phyloP scores from a whole-genome alignment of 805 yeast species.

The Ogataea salicorniae region DNA sequence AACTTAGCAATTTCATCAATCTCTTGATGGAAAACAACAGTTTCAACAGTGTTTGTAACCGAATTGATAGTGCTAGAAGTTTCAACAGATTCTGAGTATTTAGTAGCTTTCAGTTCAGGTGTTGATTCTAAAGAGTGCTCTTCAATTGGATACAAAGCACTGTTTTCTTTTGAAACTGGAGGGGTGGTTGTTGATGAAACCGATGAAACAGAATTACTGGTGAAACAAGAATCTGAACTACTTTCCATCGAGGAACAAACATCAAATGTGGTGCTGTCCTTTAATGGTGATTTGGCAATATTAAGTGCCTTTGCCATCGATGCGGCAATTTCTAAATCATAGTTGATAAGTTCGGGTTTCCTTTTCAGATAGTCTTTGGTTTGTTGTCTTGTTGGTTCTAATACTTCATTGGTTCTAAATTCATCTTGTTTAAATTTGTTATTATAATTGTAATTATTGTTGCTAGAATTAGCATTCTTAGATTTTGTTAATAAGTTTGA shows the following conservation, averaged over 20 bases:
- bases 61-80: neutral
- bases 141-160: conserved; percentile 21
- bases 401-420: no score
- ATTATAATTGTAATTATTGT: conserved; percentile 3
- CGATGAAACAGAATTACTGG: conserved; percentile 26
- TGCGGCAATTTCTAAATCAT: conserved; percentile 41
- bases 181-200: conserved; percentile 26
- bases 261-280: conserved; percentile 8
- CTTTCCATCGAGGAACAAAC: conserved; percentile 38
- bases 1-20: neutral
- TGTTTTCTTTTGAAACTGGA: conserved; percentile 13
- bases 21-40: conserved; percentile 1
- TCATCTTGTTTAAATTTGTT: neutral
- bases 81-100: neutral
- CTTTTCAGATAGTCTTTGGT: neutral
- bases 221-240: conserved; percentile 35
- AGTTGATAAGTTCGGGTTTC: conserved; percentile 1
- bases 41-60: neutral
- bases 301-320: conserved; percentile 38
- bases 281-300: conserved; percentile 13
- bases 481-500: no score
- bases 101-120: conserved; percentile 17
- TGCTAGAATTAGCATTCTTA: neutral
- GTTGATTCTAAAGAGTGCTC: conserved; percentile 32
- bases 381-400: neutral